Conservation (phyloP, 257 asterid genomes). For the Solanum bukasovii region DNA sequence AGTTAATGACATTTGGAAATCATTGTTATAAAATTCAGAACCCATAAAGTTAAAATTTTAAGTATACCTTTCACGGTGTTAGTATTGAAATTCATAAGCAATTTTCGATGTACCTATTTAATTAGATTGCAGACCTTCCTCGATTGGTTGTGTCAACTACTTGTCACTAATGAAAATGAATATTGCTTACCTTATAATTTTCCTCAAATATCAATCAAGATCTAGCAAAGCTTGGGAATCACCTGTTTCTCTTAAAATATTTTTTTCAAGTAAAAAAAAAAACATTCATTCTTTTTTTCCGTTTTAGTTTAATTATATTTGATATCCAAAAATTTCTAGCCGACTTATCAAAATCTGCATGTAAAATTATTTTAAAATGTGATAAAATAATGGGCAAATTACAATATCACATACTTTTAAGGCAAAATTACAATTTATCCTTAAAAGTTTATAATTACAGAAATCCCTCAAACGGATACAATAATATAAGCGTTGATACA, state of each 20-base stretch:
- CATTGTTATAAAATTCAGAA: no score
- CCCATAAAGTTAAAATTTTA: no score
- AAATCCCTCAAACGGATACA: no score
- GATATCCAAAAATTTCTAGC: not conserved
- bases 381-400: not conserved
- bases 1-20: no score
- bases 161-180: not conserved
- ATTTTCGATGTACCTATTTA: not conserved
- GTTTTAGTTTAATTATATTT: not conserved
- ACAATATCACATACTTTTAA: no score
- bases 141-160: not conserved
- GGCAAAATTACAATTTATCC: no score
- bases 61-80: accelerated
- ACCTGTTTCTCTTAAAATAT: not conserved
- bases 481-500: no score
- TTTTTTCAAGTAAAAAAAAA: not conserved
- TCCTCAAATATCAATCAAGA: not conserved
- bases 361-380: not conserved
- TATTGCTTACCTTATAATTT: not conserved
- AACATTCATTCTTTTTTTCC: not conserved
- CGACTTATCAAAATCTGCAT: not conserved
- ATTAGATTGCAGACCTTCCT: not conserved
- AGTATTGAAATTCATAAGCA: not conserved
- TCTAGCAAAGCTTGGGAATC: not conserved
- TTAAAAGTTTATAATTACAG: no score